These are phyloP conservation scores for Panaeolus papilionaceus DNA, from an alignment of 768 basidiomycete species.

Conservation along the genomic window DNA sequence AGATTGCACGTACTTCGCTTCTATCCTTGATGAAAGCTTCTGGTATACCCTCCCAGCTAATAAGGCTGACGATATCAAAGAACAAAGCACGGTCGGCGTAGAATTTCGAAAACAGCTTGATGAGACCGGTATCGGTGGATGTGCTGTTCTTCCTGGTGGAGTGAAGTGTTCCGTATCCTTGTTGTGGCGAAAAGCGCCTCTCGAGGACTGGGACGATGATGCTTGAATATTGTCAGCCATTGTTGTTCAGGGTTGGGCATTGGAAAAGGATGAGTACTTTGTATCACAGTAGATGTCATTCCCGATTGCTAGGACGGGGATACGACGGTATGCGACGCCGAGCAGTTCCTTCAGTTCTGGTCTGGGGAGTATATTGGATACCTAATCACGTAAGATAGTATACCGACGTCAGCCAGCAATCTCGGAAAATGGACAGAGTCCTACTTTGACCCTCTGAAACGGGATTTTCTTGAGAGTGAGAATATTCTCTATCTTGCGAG, in stretches of 20 bases:
- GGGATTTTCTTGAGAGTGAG: conserved; percentile 55
- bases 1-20: conserved; percentile 40
- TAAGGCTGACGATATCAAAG: conserved; percentile 39
- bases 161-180: conserved; percentile 54
- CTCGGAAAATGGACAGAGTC: conserved; percentile 20
- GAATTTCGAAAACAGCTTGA: conserved; percentile 53
- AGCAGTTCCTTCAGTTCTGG: conserved; percentile 59
- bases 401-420: background rate
- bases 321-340: conserved; percentile 61
- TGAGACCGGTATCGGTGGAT: conserved; percentile 49
- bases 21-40: conserved; percentile 55
- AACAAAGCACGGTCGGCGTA: conserved; percentile 54
- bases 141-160: conserved; percentile 48
- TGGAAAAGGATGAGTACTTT: conserved; percentile 30
- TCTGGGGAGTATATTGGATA: conserved; percentile 54
- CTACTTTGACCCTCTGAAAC: conserved; percentile 53
- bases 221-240: background rate
- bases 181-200: conserved; percentile 56
- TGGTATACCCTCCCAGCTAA: conserved; percentile 57
- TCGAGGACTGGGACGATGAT: conserved; percentile 59
- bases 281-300: conserved; percentile 69
- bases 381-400: conserved; percentile 36
- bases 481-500: conserved; percentile 56
- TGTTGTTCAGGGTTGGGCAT: background rate
- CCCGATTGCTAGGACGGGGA: conserved; percentile 65